Conservation (phyloP, 306 rosid genomes). For the peach (Prunus persica) region Prunus_persica_NCBIv2 NC_034009.1:9580001-9580500, state of each 20-base stretch:
- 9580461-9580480: conserved; percentile 33
- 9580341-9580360: conserved; percentile 22
- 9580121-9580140: conserved; percentile 72
- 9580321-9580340: conserved; percentile 38
- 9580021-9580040: conserved; percentile 94
- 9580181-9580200: conserved; percentile 45
- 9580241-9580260: conserved; percentile 41
- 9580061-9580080: conserved; percentile 69
- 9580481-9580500: conserved; percentile 38
- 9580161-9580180: conserved; percentile 67
- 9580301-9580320: conserved; percentile 61
- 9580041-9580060: conserved; percentile 84
- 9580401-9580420: conserved; percentile 41
- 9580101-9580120: conserved; percentile 61
- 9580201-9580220: conserved; percentile 66
- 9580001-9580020: conserved; percentile 76
- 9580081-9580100: conserved; percentile 81
- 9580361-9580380: conserved; percentile 44
- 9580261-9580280: conserved; percentile 39
- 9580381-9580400: conserved; percentile 61
- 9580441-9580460: conserved; percentile 32
- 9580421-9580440: conserved; percentile 30
- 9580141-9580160: conserved; percentile 67
- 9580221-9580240: conserved; percentile 45
- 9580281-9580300: conserved; percentile 68